A percentile compares a stretch with the other conserved stretches of the same genome.
These are phyloP conservation scores for Metschnikowia amazonensis DNA, from an alignment of 805 yeast species.

Conservation along the genomic window DNA sequence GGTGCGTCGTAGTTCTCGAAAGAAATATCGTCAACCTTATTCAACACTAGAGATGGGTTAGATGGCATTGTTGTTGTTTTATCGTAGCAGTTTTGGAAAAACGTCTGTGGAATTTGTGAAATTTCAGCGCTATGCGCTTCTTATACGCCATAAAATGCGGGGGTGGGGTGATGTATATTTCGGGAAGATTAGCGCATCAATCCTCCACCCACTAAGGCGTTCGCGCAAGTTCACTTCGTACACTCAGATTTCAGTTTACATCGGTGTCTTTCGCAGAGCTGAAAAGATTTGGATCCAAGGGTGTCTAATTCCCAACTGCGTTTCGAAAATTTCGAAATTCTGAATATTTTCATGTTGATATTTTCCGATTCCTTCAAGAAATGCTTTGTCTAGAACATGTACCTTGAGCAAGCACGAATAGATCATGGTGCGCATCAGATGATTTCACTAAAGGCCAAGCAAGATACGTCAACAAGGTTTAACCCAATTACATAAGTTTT, in stretches of 20 bases:
- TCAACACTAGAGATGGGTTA: conserved; percentile 59
- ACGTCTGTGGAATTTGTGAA: neutral
- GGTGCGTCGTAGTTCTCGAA: conserved; percentile 72
- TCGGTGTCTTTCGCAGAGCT: no score
- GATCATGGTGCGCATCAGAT: neutral
- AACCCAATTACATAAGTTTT: no score
- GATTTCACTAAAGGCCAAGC: neutral
- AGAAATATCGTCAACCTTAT: conserved; percentile 57
- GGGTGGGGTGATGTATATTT: conserved; percentile 6
- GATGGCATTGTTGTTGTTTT: conserved; percentile 18
- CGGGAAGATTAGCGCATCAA: conserved; percentile 6
- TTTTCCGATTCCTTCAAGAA: neutral
- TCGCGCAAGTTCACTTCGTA: neutral
- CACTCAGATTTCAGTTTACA: no score
- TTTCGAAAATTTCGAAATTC: no score
- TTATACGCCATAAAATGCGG: conserved; percentile 4
- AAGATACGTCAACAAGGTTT: neutral
- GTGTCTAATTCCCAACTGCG: no score
- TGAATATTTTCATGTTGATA: no score
- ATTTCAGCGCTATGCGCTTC: conserved; percentile 1
- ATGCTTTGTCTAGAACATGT: neutral
- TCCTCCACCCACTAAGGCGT: neutral
- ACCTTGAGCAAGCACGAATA: neutral
- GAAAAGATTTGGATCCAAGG: no score
- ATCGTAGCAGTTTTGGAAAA: neutral